These are phyloP conservation scores for Grosmannia clavigera DNA, from an alignment of 2,329 filamentous ascomycete species.

Conservation along the genomic window DNA sequence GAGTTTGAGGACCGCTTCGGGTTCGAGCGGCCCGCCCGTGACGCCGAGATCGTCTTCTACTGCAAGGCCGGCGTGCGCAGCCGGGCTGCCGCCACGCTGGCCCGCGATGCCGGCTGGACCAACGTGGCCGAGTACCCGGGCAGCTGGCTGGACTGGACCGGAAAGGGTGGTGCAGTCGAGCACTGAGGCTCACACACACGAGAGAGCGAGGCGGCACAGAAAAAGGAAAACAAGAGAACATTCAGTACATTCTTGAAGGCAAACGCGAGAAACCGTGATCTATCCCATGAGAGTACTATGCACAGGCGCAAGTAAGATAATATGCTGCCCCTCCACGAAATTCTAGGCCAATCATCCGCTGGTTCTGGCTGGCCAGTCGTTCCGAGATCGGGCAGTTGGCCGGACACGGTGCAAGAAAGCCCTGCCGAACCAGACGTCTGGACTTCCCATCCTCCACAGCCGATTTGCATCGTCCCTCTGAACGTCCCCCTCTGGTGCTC, in stretches of 20 bases:
- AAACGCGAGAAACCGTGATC: background rate
- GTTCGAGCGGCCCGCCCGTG: constrained; percentile 50
- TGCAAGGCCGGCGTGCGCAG: constrained; percentile 87
- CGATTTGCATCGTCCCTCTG: background rate
- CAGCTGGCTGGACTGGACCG: constrained; percentile 74
- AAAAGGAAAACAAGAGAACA: background rate
- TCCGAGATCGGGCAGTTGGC: background rate
- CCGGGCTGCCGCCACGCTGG: constrained; percentile 62
- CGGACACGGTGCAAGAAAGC: no score
- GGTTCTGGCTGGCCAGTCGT: background rate
- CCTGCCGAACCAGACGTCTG: no score
- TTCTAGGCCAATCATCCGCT: background rate
- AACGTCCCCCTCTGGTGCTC: background rate
- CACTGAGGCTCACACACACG: background rate
- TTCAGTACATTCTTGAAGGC: background rate
- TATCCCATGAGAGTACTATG: background rate
- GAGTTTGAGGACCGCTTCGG: constrained; percentile 80
- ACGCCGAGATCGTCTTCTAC: constrained; percentile 65
- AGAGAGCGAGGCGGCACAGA: no score
- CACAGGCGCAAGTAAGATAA: background rate
- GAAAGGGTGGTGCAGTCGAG: constrained; percentile 53
- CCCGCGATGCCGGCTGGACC: constrained; percentile 62
- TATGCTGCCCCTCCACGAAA: background rate
- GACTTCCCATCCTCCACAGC: background rate
- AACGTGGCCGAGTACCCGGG: constrained; percentile 61